Base-by-base conservation (phyloP, 345 rosid genomes). In the Camelina sativa region DNA sequence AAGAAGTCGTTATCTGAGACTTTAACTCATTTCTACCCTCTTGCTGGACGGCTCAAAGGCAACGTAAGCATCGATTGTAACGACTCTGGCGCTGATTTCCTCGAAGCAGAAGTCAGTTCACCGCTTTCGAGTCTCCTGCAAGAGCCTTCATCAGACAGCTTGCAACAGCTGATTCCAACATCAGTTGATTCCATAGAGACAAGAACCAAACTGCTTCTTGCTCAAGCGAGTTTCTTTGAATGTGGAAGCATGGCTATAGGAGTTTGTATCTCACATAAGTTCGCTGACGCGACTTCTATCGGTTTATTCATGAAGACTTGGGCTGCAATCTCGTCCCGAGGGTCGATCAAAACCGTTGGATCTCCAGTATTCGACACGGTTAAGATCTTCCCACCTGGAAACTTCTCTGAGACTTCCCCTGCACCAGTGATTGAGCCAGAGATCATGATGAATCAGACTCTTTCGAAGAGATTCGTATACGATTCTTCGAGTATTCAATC, bases 11-110 rank as follows among this genome's bases (percentile, higher is more conserved):
- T 85, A 11, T 82, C 91, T 0, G 69, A 80, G 60, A 72, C 81
- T n/a, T 61, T 85, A 43, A 80, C 86, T 47, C 82, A 59, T 17
- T 85, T 81, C 68, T 82, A 84, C 78, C 91, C 89, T 1, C 57
- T 80, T 3, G 76, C 82, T 41, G 82, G 82, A 10, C 67, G 65
- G 51, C 71, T 75, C 22, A 75, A 70, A 4, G 74, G 79, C 59
- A 40, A 62, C 19, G 37, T 12, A 34, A 55, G 81, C 1, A 62
- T 86, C 9, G 64, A 79, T 10, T 84, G 85, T 56, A 79, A 69
- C 12, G 83, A 86, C 28, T 46, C 22, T 0, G 85, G 88, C 0
- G 84, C 61, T 23, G 68, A 72, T 48, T 85, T 68, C 15, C 60
- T 80, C 13, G 80, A 77, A 71, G 82, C 90, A 16, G 50, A 20